Evolutionary conservation across 1,284 basidiomycete genomes (phyloP), one percentile per base, ranked within the genome.

Genomic region (Rhodotorula mucilaginosa): DNA sequence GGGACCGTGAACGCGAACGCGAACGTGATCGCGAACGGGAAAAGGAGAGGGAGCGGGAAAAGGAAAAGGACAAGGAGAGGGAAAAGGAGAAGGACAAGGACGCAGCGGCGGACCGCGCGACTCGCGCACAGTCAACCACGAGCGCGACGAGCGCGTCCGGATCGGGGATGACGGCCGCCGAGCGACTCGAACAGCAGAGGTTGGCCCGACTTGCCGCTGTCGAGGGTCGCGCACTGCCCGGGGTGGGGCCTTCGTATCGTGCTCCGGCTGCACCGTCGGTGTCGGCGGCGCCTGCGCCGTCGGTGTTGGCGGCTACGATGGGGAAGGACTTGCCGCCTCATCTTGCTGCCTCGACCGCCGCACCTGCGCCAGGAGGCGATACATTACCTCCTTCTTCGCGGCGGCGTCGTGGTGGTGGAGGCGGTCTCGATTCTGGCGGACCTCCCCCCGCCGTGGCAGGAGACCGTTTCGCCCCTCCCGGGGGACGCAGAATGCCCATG

Each of bases 131-230:
- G 31, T 47, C 26, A 44, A 10, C 26, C 1, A 44, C 56, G 13
- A 49, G 31, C 13, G 46, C 21, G 48, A 63, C 52, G 58, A 59
- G 64, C 61, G 62, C 44, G 8, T 64, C 39, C 39, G 39, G 39
- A 13, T 13, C 62, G 26, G 61, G 66, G 34, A 19, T 58, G 44
- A 44, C 26, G 7, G 48, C 58, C 48, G 48, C 56, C 5, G 67
- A 68, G 56, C 29, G 39, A 39, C 48, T 68, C 46, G 67, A 63
- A 56, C 58, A 63, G 61, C 67, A 68, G 61, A 16, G 67, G n/a
- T 47, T 68, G 12, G 58, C 57, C 7, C 26, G 58, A 3, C 58
- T 52, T 31, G 58, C 39, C 4, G 51, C 21, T 1, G 26, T 46
- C 52, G n/a, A 31, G 46, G 13, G 46, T 23, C 21, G 51, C 18